phyloP scores from a whole-genome alignment of 257 asterid species.

The Solanum rostratum region DNA sequence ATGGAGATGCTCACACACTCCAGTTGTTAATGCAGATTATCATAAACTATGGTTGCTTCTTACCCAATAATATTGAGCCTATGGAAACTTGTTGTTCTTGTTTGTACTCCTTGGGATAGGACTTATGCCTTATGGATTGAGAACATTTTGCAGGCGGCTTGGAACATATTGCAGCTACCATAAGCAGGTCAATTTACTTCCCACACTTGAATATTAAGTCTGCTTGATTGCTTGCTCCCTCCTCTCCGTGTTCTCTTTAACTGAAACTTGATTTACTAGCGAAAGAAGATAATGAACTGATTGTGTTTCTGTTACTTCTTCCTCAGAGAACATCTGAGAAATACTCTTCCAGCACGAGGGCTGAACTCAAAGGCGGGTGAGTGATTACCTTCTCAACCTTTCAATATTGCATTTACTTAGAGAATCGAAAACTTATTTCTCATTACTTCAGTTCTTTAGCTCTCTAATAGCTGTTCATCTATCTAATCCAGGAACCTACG shows the following conservation, averaged over 20 bases:
- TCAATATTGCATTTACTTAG: not conserved
- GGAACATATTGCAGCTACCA: constrained; percentile 69
- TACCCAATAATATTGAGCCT: not conserved
- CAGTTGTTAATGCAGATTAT: not conserved
- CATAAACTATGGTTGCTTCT: not conserved
- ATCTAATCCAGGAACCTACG: constrained; percentile 49
- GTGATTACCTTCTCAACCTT: constrained; percentile 10
- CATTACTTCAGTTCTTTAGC: not conserved
- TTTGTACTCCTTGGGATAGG: not conserved
- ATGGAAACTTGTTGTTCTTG: not conserved
- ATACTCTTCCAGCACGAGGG: constrained; percentile 42
- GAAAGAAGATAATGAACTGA: not conserved
- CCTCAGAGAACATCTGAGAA: constrained; percentile 47
- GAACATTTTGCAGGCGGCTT: constrained; percentile 37
- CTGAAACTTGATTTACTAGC: not conserved
- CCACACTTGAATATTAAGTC: not conserved
- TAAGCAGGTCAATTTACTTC: constrained; percentile 27
- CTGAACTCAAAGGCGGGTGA: constrained; percentile 88
- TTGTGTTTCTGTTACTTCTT: not conserved
- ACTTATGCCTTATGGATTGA: not conserved
- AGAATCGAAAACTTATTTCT: not conserved
- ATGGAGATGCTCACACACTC: not conserved
- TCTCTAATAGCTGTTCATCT: not conserved
- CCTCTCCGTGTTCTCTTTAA: not conserved
- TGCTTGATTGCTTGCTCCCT: not conserved